Conservation (phyloP, 441 rosid species). For the Euphorbia celastroides region DNA sequence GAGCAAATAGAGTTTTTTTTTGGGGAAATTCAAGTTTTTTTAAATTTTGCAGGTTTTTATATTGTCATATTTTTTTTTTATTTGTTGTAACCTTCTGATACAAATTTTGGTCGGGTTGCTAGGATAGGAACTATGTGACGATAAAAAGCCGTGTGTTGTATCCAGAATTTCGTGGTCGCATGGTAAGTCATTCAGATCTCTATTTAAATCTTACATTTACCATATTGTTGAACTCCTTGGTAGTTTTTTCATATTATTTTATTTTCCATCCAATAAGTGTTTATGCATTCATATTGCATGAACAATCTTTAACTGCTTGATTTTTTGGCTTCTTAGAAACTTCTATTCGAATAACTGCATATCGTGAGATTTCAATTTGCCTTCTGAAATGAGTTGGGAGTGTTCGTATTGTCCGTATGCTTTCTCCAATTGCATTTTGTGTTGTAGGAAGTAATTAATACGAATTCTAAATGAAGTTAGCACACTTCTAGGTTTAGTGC, state of each 20-base stretch:
- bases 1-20: not conserved
- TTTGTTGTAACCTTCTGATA: constrained; percentile 18
- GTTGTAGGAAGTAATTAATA: not conserved
- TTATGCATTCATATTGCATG: not conserved
- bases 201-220: not conserved
- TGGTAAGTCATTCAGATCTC: constrained; percentile 46
- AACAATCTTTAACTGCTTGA: not conserved
- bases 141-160: constrained; percentile 55
- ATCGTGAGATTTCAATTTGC: not conserved
- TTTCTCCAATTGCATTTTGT: not conserved
- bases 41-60: constrained; percentile 5
- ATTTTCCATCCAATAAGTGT: not conserved
- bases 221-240: not conserved
- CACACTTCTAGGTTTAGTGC: not conserved
- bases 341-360: constrained; percentile 1
- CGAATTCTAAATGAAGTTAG: not conserved
- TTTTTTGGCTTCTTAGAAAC: not conserved
- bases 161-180: constrained; percentile 99
- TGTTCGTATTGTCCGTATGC: not conserved
- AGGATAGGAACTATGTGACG: constrained; percentile 92
- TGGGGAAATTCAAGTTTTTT: not conserved
- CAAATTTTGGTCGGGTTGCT: constrained; percentile 24
- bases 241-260: not conserved
- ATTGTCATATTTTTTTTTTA: constrained; percentile 19
- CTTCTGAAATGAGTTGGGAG: constrained; percentile 1